Percentiles rank a stretch among this genome's conserved stretches.
Evolutionary conservation across 306 rosid species (phyloP).

Genomic region (Vigna trinervia): DNA sequence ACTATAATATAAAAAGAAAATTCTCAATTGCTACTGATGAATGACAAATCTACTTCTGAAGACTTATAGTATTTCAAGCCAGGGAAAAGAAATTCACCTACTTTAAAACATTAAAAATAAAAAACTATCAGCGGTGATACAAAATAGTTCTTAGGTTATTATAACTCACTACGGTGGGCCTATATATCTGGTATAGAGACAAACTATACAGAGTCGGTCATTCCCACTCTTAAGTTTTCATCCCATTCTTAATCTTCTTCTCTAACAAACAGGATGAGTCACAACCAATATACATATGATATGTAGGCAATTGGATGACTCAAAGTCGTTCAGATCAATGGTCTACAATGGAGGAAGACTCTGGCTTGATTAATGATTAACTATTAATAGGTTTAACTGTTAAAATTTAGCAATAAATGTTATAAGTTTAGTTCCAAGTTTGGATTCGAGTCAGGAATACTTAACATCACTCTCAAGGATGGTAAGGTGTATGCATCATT

Average conservation of each 20-base stretch:
- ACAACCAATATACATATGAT: neutral
- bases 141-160: neutral
- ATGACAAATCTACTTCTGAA: conserved; percentile 13
- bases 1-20: conserved; percentile 2
- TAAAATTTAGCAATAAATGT: neutral
- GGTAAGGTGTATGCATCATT: conserved; percentile 24
- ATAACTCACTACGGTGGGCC: neutral
- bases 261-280: conserved; percentile 1
- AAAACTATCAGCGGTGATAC: neutral
- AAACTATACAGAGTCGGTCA: neutral
- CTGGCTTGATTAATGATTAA: neutral
- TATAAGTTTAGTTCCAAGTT: neutral
- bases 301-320: too few species aligned
- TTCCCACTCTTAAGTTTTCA: neutral
- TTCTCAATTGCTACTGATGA: conserved; percentile 23
- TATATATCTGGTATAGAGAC: neutral
- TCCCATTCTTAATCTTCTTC: neutral
- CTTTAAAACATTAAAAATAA: neutral
- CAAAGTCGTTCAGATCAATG: conserved; percentile 8
- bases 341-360: neutral
- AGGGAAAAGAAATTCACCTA: conserved; percentile 25
- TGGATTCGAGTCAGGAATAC: neutral
- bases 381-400: neutral
- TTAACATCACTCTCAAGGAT: neutral
- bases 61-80: neutral